Base-by-base conservation (phyloP, 2,329 filamentous ascomycete species). In the Ophidiomyces ophidiicola region DNA sequence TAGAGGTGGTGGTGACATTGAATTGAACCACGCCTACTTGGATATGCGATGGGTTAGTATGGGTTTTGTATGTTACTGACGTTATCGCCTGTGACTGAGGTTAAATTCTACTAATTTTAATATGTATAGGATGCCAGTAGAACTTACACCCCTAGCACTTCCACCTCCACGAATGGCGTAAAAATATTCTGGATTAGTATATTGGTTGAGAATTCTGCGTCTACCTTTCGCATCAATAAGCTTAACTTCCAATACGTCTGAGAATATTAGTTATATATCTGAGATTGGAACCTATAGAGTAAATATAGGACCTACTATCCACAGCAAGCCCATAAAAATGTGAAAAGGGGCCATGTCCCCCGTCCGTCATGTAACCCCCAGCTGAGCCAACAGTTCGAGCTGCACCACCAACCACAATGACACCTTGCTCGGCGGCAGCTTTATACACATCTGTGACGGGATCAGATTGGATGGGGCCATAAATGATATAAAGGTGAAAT, bases 21-120 rank as follows among this genome's bases (percentile, higher is more conserved):
- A 51, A 42, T 41, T 55, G 51, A n/a, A 50, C 44, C 3, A 48
- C 18, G 2, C 44, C 51, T n/a, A 47, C 48, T 39, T 54, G 50
- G 33, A 57, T 54, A 30, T 55, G 50, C 12, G 45, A 47, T 4
- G 53, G 53, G 12, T 49, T 46, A 3, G 53, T 47, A 45, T 55
- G 46, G 7, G 50, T 50, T 24, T 45, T 47, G 39, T 51, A 50
- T 5, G 48, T 55, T 15, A 48, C 46, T 10, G 45, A 48, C 4
- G 47, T 47, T 18, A 55, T 46, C 5, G 52, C 47, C 46, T 49
- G 30, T 24, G 19, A 17, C 2, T 31, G 12, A 31, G 29, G 15
- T 10, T 32, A 32, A n/a, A 32, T n/a, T n/a, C n/a, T n/a, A n/a
- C n/a, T n/a, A n/a, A n/a, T n/a, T n/a, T n/a, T n/a, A 12, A 3